phyloP scores from a whole-genome alignment of 192 early-diverging fungal species.

The Coemansia sp. region DNA sequence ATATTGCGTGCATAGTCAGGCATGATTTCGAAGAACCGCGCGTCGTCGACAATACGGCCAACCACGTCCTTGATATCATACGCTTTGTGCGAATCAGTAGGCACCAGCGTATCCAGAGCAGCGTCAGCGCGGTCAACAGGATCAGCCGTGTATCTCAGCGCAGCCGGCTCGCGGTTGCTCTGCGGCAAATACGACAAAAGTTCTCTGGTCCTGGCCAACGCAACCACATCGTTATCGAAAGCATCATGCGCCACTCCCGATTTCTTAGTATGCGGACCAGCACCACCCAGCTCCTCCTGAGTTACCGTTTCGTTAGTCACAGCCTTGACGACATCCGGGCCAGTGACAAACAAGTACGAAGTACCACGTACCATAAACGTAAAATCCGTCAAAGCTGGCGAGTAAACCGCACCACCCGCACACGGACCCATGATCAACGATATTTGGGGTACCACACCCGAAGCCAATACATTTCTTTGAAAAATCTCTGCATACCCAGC shows the following conservation, averaged over 20 bases:
- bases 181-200: conserved; percentile 88
- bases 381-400: conserved; percentile 96
- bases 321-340: conserved; percentile 94
- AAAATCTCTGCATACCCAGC: conserved; percentile 98
- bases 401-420: conserved; percentile 97
- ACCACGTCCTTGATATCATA: conserved; percentile 95
- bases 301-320: conserved; percentile 94
- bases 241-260: conserved; percentile 92
- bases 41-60: conserved; percentile 78
- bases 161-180: conserved; percentile 74
- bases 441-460: conserved; percentile 94
- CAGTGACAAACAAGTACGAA: conserved; percentile 95
- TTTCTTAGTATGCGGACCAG: conserved; percentile 83
- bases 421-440: conserved; percentile 98
- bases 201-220: conserved; percentile 74
- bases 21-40: conserved; percentile 87
- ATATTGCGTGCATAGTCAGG: conserved; percentile 94
- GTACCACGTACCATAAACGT: conserved; percentile 97
- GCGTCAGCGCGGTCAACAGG: conserved; percentile 67
- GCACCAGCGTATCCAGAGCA: conserved; percentile 86
- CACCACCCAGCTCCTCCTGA: conserved; percentile 94
- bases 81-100: conserved; percentile 84
- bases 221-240: conserved; percentile 94
- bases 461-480: conserved; percentile 88
- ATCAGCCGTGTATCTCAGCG: conserved; percentile 67